phyloP scores from a whole-genome alignment of 148 eudicot genomes.

The Cornus florida region DNA sequence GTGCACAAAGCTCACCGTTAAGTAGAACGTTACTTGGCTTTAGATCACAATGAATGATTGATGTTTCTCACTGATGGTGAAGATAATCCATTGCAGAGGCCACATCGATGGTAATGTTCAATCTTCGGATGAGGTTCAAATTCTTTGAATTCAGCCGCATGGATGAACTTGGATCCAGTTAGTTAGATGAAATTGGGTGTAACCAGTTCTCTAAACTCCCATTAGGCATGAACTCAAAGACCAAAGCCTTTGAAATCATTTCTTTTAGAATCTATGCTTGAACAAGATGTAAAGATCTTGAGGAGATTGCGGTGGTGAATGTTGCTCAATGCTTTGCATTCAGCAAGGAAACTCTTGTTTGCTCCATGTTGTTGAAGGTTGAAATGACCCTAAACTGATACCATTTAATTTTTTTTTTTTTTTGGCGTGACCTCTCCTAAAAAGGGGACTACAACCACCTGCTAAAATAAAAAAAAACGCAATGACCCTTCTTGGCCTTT shows the following conservation, averaged over 20 bases:
- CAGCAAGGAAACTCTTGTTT: conserved; percentile 25
- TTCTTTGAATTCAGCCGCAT: background rate
- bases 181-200: background rate
- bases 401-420: too few relatives aligned
- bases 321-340: conserved; percentile 24
- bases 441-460: too few relatives aligned
- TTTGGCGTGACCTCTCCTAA: too few relatives aligned
- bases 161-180: background rate
- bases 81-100: conserved; percentile 32
- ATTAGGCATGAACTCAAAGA: conserved; percentile 27
- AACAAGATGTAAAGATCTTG: conserved; percentile 28
- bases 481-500: too few relatives aligned
- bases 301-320: conserved; percentile 29
- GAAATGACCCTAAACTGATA: too few relatives aligned
- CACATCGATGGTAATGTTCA: conserved; percentile 28
- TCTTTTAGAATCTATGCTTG: conserved; percentile 18
- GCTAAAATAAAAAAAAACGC: too few relatives aligned
- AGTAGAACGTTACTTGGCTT: conserved; percentile 31
- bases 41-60: conserved; percentile 19
- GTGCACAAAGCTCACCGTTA: conserved; percentile 17
- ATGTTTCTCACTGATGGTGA: conserved; percentile 15
- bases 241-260: conserved; percentile 23
- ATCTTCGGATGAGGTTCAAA: conserved; percentile 15
- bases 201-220: conserved; percentile 36
- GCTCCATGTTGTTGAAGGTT: conserved; percentile 26